Conservation (phyloP, 1,284 basidiomycete species). For the Cutaneotrichosporon cavernicola region DNA sequence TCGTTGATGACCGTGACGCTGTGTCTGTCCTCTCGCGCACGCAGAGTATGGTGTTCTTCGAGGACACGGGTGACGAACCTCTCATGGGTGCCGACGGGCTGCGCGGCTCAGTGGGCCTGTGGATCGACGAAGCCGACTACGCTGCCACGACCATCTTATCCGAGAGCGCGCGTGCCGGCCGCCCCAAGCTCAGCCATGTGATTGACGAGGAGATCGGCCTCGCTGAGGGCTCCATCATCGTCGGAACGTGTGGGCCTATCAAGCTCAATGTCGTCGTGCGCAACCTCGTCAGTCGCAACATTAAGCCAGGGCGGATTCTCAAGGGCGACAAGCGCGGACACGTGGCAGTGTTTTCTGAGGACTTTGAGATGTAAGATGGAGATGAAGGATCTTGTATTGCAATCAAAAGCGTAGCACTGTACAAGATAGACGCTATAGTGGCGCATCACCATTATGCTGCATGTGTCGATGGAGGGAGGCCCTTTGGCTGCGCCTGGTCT, state of each 20-base stretch:
- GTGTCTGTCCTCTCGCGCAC: slow-evolving; percentile 33
- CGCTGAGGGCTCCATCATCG: slow-evolving; percentile 62
- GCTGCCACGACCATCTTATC: slow-evolving; percentile 65
- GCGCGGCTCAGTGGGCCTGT: slow-evolving; percentile 30
- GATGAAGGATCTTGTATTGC: background rate
- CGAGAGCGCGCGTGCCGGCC: slow-evolving; percentile 69
- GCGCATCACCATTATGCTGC: background rate
- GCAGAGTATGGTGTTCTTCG: slow-evolving; percentile 48
- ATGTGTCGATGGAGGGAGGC: background rate
- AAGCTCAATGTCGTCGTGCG: slow-evolving; percentile 70
- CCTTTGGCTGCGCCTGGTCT: background rate
- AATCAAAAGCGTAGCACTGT: slow-evolving; percentile 6
- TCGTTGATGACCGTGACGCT: slow-evolving; percentile 38
- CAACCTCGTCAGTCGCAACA: slow-evolving; percentile 65
- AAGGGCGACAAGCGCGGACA: slow-evolving; percentile 64
- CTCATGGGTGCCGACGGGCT: background rate
- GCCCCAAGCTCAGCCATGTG: slow-evolving; percentile 68
- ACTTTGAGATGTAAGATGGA: slow-evolving; percentile 60
- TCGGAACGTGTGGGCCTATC: slow-evolving; percentile 75
- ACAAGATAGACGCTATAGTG: slow-evolving; percentile 3
- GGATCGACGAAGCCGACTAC: slow-evolving; percentile 67
- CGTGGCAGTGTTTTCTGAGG: slow-evolving; percentile 65
- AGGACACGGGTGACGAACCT: slow-evolving; percentile 30
- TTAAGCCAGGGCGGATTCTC: slow-evolving; percentile 60
- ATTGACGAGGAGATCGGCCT: slow-evolving; percentile 65